Conservation (phyloP, 257 asterid genomes). For the Nicotiana sylvestris region DNA sequence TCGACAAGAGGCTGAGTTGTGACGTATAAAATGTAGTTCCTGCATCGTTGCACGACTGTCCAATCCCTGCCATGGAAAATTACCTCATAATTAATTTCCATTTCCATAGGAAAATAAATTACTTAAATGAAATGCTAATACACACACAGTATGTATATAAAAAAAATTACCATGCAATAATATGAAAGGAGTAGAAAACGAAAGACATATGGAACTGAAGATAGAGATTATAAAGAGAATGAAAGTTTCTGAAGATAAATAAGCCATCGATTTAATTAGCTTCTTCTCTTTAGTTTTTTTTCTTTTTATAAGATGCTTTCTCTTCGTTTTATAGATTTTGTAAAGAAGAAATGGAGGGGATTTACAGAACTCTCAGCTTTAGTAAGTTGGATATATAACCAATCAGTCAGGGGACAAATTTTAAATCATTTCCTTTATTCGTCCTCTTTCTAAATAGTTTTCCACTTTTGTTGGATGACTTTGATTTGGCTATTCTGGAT, state of each 20-base stretch:
- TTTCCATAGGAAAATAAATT: too few species aligned
- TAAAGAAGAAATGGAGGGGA: neutral
- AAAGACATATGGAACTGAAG: neutral
- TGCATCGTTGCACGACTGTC: conserved; percentile 13
- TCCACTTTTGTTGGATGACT: neutral
- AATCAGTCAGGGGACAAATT: too few species aligned
- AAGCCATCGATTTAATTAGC: conserved; percentile 5
- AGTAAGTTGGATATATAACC: neutral
- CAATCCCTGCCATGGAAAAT: conserved; percentile 14
- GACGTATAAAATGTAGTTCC: neutral
- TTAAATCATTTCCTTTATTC: neutral
- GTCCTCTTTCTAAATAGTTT: neutral
- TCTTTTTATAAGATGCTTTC: neutral
- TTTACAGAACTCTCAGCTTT: neutral
- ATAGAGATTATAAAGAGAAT: neutral
- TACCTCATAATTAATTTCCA: neutral
- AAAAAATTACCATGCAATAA: conserved; percentile 23
- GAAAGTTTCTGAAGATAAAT: neutral
- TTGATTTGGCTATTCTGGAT: neutral
- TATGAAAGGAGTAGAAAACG: conserved; percentile 28
- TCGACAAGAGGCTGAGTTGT: conserved; percentile 8
- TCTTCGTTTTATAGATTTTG: neutral
- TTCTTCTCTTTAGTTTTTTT: neutral
- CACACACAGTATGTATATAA: neutral
- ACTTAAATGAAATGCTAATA: too few species aligned